Conservation (phyloP, 495 filamentous ascomycete genomes). For the Aspergillus indologenus region DNA sequence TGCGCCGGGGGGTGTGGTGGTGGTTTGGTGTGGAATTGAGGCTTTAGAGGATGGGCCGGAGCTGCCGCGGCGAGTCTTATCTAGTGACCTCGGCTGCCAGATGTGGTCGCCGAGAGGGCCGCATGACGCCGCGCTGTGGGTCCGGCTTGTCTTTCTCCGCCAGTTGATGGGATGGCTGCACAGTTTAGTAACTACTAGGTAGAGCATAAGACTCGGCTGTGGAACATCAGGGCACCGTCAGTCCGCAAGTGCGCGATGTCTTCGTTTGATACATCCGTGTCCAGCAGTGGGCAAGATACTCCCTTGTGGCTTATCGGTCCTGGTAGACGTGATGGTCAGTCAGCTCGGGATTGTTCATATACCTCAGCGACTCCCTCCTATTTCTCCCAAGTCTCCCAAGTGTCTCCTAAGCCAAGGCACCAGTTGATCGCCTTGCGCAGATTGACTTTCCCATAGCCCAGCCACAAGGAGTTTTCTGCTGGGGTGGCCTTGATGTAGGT, state of each 20-base stretch:
- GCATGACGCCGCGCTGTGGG: neutral
- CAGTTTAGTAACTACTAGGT: too few species aligned
- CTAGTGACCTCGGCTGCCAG: neutral
- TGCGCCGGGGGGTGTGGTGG: too few species aligned
- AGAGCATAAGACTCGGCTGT: slow-evolving; percentile 30
- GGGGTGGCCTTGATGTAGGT: slow-evolving; percentile 40
- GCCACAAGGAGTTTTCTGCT: slow-evolving; percentile 38
- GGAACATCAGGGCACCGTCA: slow-evolving; percentile 28
- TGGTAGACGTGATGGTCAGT: too few species aligned
- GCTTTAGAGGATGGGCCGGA: too few species aligned
- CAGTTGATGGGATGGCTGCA: too few species aligned
- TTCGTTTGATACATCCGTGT: slow-evolving; percentile 15
- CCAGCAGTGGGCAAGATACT: too few species aligned
- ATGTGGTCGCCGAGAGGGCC: neutral
- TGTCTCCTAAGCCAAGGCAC: neutral
- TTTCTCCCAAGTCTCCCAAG: too few species aligned
- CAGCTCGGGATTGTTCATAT: too few species aligned
- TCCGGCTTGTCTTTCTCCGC: too few species aligned
- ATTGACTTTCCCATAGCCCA: slow-evolving; percentile 25
- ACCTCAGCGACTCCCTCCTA: too few species aligned
- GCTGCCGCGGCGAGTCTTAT: neutral
- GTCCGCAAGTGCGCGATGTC: slow-evolving; percentile 18
- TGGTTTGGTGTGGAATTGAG: too few species aligned
- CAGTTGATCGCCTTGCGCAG: neutral
- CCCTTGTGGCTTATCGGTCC: too few species aligned